Conservation (phyloP, 352 stramenopile species). For the Phytophthora cactorum region DNA sequence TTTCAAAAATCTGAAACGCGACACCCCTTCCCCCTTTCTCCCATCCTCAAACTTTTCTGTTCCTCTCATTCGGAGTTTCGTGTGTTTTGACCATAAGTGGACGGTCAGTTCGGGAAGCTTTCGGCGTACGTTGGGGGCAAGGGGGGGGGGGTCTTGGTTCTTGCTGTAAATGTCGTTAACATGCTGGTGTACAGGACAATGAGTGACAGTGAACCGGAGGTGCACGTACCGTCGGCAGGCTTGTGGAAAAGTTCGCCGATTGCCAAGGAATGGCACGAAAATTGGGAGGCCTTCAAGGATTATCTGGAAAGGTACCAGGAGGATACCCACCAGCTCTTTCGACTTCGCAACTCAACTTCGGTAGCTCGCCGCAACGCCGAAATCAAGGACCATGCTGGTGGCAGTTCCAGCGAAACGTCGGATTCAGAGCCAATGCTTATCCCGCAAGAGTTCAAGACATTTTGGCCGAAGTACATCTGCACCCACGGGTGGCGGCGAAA, state of each 20-base stretch:
- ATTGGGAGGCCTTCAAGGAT: conserved; percentile 1
- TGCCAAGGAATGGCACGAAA: conserved; percentile 12
- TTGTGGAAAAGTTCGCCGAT: not conserved
- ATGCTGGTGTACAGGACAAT: not conserved
- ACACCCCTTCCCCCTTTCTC: conserved; percentile 11
- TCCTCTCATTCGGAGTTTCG: not conserved
- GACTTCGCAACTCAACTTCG: not conserved
- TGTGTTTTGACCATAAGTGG: not conserved
- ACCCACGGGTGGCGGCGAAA: conserved; percentile 11
- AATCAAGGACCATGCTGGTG: conserved; percentile 1
- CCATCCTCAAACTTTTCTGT: not conserved
- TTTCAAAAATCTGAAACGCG: conserved; percentile 7
- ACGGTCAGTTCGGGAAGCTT: not conserved
- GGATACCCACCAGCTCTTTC: conserved; percentile 14
- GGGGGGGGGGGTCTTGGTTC: not conserved
- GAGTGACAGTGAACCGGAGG: conserved; percentile 10
- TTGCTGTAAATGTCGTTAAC: not conserved
- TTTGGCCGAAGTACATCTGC: conserved; percentile 5
- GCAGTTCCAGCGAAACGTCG: not conserved
- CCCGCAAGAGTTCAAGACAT: conserved; percentile 6
- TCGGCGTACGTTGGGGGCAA: not conserved
- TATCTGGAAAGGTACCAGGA: conserved; percentile 7
- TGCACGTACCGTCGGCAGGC: not conserved
- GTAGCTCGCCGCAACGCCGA: conserved; percentile 9
- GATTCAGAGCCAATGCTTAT: not conserved